Evolutionary conservation across 1,284 basidiomycete genomes (phyloP).

Genomic region (Gymnopus androsaceus): DNA sequence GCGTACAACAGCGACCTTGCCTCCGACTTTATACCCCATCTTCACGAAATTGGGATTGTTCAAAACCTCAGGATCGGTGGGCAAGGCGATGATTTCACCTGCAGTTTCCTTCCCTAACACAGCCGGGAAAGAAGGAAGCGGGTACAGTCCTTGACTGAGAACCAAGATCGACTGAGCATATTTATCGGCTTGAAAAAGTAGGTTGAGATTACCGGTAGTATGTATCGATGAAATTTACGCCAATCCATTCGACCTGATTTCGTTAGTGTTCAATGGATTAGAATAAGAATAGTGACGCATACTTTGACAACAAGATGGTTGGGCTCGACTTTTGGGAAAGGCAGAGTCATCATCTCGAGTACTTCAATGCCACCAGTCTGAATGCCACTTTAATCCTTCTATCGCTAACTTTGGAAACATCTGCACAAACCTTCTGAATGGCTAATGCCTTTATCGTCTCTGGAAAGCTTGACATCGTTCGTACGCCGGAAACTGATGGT

Average conservation of each 20-base stretch:
- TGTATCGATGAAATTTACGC: slow-evolving; percentile 91
- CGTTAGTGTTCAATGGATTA: neutral
- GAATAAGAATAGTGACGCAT: slow-evolving; percentile 21
- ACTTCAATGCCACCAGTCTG: slow-evolving; percentile 79
- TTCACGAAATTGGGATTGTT: slow-evolving; percentile 60
- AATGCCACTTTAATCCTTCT: neutral
- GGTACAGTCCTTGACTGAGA: slow-evolving; percentile 60
- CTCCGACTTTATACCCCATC: slow-evolving; percentile 60
- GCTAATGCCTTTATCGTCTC: slow-evolving; percentile 58
- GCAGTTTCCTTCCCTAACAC: slow-evolving; percentile 79
- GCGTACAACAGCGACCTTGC: slow-evolving; percentile 65
- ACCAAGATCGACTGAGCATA: neutral
- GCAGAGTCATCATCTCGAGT: slow-evolving; percentile 58
- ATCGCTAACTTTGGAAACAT: neutral
- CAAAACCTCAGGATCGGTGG: slow-evolving; percentile 57
- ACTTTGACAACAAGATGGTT: slow-evolving; percentile 83
- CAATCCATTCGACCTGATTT: slow-evolving; percentile 68
- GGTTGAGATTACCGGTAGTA: slow-evolving; percentile 55
- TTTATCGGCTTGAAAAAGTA: neutral
- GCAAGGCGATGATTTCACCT: slow-evolving; percentile 75
- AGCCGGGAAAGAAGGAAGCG: slow-evolving; percentile 63
- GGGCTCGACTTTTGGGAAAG: slow-evolving; percentile 62
- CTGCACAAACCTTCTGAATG: slow-evolving; percentile 44
- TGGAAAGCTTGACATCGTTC: slow-evolving; percentile 50
- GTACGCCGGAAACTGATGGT: no score